phyloP scores from a whole-genome alignment of 1,284 basidiomycete species.

The Rhizoctonia solani region DNA sequence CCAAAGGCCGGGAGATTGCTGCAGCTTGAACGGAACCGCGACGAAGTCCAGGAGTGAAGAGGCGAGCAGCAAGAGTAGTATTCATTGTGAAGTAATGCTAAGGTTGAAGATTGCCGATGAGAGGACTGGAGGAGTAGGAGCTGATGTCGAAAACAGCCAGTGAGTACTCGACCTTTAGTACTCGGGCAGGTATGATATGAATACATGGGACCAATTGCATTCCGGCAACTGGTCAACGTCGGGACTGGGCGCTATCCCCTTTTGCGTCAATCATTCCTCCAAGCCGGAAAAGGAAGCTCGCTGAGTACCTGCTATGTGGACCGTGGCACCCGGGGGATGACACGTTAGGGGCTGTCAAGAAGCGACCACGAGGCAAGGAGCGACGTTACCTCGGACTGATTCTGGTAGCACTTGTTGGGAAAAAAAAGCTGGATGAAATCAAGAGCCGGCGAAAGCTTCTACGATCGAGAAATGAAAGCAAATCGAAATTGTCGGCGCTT shows the following conservation, averaged over 20 bases:
- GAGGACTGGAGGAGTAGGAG: background rate
- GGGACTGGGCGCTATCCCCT: slow-evolving; percentile 25
- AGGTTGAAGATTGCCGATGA: background rate
- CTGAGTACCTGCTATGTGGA: background rate
- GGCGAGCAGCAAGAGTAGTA: slow-evolving; percentile 21
- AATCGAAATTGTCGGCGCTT: background rate
- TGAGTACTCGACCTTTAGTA: slow-evolving; percentile 15
- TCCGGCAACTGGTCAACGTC: slow-evolving; percentile 16
- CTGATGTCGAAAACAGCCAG: background rate
- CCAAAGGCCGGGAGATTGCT: background rate
- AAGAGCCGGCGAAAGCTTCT: background rate
- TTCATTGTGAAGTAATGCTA: slow-evolving; percentile 5
- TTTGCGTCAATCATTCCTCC: slow-evolving; percentile 4
- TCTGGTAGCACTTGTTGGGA: background rate
- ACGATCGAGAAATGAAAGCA: background rate
- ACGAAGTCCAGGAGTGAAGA: slow-evolving; percentile 25
- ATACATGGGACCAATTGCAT: background rate
- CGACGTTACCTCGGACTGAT: slow-evolving; percentile 6
- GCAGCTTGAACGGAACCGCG: background rate
- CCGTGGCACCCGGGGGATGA: background rate
- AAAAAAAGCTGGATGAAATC: background rate
- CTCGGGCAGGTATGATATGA: background rate
- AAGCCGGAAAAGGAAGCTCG: background rate
- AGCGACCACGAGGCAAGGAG: slow-evolving; percentile 17
- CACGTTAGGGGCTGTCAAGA: background rate